Conservation (phyloP, 2,329 filamentous ascomycete genomes). For the Colletotrichum sp. region DNA sequence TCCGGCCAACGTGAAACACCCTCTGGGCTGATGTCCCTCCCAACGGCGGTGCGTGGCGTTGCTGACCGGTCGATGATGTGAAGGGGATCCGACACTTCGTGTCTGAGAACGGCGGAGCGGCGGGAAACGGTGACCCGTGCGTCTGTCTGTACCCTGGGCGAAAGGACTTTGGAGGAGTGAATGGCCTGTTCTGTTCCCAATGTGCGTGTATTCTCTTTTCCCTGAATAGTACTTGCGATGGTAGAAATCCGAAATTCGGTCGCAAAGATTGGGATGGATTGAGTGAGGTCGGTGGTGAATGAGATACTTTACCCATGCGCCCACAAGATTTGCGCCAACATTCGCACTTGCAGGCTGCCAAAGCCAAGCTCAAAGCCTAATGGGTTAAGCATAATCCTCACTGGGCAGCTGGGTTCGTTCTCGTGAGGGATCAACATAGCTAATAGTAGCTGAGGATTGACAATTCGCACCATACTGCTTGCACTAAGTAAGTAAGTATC, state of each 20-base stretch:
- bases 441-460: no score
- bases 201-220: background rate
- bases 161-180: background rate
- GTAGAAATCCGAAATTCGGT: background rate
- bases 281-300: background rate
- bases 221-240: background rate
- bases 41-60: background rate
- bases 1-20: conserved; percentile 7
- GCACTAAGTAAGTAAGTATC: background rate
- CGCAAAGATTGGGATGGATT: background rate
- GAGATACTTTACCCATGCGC: background rate
- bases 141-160: background rate
- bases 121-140: background rate
- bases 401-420: background rate
- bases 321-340: background rate
- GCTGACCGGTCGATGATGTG: conserved; percentile 4
- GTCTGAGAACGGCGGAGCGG: conserved; percentile 13
- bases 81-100: conserved; percentile 11
- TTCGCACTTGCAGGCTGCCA: background rate
- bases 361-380: background rate
- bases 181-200: background rate
- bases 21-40: background rate
- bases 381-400: background rate
- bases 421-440: background rate
- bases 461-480: background rate